phyloP scores from a whole-genome alignment of 2,329 filamentous ascomycete species.

The Onygena corvina region DNA sequence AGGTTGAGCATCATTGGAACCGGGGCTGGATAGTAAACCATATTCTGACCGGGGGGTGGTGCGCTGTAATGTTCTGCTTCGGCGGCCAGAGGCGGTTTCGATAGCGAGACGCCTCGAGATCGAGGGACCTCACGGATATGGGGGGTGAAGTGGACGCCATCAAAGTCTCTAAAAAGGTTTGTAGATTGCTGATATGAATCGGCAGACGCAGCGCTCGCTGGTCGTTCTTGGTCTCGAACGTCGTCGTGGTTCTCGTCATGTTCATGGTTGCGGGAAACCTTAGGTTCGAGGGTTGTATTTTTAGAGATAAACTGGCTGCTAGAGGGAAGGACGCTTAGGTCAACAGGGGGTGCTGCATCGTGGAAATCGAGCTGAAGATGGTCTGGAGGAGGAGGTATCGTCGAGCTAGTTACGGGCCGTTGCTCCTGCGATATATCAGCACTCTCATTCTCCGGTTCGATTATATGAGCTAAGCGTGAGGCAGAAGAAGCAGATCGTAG shows the following conservation, averaged over 20 bases:
- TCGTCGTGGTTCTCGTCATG: neutral
- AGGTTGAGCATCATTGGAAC: slow-evolving; percentile 90
- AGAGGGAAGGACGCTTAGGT: neutral
- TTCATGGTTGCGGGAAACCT: neutral
- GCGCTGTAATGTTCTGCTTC: slow-evolving; percentile 30
- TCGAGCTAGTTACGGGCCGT: neutral
- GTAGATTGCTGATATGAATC: slow-evolving; percentile 38
- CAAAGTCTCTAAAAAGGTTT: slow-evolving; percentile 38
- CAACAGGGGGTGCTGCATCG: neutral
- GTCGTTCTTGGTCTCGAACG: slow-evolving; percentile 21
- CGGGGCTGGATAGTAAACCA: slow-evolving; percentile 91
- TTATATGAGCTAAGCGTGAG: slow-evolving; percentile 29
- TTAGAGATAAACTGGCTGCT: neutral
- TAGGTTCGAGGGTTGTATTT: neutral
- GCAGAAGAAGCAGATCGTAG: slow-evolving; percentile 28
- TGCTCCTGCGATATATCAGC: slow-evolving; percentile 16
- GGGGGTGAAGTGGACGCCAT: slow-evolving; percentile 38
- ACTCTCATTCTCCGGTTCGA: slow-evolving; percentile 31
- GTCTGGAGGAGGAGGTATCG: slow-evolving; percentile 14
- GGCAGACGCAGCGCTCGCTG: slow-evolving; percentile 31
- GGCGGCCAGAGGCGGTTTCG: slow-evolving; percentile 30
- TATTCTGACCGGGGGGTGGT: slow-evolving; percentile 53
- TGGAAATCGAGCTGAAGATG: neutral
- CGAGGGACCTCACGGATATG: slow-evolving; percentile 19
- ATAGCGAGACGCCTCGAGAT: slow-evolving; percentile 28